A percentile compares a stretch with the other conserved stretches of the same genome.
Conservation (phyloP, 2,329 filamentous ascomycete species). For the Pseudogymnoascus sp. region DNA sequence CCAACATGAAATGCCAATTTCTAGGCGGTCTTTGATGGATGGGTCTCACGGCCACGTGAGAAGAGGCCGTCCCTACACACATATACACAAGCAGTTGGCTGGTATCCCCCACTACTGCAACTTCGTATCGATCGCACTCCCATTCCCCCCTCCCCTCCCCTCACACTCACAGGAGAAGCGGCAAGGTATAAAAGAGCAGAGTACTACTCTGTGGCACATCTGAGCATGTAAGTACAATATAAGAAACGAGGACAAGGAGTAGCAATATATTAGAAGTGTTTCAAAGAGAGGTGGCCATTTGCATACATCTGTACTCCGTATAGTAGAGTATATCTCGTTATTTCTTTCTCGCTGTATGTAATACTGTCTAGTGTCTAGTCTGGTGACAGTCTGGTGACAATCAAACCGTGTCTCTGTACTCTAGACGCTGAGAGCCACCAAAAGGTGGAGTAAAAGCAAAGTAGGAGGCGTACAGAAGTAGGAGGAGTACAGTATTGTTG, state of each 20-base stretch:
- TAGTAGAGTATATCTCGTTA: neutral
- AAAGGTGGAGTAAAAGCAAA: neutral
- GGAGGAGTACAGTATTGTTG: neutral
- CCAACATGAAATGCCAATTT: neutral
- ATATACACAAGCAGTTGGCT: neutral
- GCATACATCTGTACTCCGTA: neutral
- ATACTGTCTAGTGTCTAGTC: neutral
- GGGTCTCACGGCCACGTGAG: neutral
- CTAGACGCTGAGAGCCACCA: neutral
- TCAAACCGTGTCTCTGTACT: slow-evolving; percentile 7
- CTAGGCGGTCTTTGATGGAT: neutral
- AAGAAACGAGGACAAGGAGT: neutral
- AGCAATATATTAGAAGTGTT: slow-evolving; percentile 5
- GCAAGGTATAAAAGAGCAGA: neutral
- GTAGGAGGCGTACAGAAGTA: too few species aligned
- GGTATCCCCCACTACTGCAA: neutral
- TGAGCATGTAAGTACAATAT: neutral
- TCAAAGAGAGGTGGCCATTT: neutral
- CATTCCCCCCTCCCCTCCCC: neutral
- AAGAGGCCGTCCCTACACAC: neutral
- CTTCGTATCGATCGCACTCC: neutral
- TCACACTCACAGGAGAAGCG: neutral
- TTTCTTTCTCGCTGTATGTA: neutral
- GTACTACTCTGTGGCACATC: neutral
- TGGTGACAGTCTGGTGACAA: neutral